Conservation (phyloP, 495 filamentous ascomycete species). For the Hypoxylon rickii region DNA sequence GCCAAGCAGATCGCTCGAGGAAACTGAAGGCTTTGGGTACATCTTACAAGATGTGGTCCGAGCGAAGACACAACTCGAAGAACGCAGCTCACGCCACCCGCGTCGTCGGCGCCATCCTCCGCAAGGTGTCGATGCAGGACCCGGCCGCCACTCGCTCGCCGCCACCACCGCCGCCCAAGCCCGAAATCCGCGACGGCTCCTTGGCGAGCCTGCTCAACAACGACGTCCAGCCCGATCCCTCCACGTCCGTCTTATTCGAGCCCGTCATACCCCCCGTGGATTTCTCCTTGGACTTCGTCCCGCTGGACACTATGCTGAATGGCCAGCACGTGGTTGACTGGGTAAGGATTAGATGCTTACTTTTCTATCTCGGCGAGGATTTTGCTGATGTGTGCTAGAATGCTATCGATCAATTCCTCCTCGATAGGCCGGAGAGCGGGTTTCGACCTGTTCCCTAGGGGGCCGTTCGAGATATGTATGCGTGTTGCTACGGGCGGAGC, state of each 20-base stretch:
- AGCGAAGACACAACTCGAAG: constrained; percentile 34
- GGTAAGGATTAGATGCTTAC: constrained; percentile 38
- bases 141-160: constrained; percentile 19
- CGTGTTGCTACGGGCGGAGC: too few relatives aligned
- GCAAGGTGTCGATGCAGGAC: constrained; percentile 39
- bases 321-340: constrained; percentile 43
- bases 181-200: constrained; percentile 31
- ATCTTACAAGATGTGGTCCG: constrained; percentile 46
- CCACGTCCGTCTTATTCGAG: constrained; percentile 11
- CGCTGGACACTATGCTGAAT: constrained; percentile 38
- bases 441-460: constrained; percentile 24
- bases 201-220: constrained; percentile 36
- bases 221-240: constrained; percentile 23
- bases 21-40: constrained; percentile 44
- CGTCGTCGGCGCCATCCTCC: constrained; percentile 46
- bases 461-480: too few relatives aligned
- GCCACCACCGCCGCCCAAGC: constrained; percentile 29
- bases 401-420: constrained; percentile 42
- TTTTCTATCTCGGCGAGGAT: background rate
- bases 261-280: constrained; percentile 26
- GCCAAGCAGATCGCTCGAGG: constrained; percentile 33
- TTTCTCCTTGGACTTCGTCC: constrained; percentile 27
- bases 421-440: constrained; percentile 32
- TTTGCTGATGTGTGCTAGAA: constrained; percentile 21
- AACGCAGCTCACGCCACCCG: constrained; percentile 46